Conservation (phyloP, 805 yeast genomes). For the Cyberlindnera bimundalis region DNA sequence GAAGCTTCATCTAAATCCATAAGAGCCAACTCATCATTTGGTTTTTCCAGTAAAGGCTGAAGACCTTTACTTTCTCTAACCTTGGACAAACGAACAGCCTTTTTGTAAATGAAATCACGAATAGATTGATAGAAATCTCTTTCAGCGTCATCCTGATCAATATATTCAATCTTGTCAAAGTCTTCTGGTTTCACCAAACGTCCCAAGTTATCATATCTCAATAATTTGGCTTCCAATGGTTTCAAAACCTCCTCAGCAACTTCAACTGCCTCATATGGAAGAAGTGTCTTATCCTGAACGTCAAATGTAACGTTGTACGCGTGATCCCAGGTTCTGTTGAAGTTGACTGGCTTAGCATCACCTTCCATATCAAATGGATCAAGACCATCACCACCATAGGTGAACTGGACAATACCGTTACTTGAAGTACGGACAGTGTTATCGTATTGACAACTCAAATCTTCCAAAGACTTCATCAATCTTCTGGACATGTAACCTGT, state of each 20-base stretch:
- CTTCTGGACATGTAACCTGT: constrained; percentile 99
- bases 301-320: constrained; percentile 70
- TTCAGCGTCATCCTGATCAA: constrained; percentile 86
- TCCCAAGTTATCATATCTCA: constrained; percentile 75
- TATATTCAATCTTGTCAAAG: constrained; percentile 51
- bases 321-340: constrained; percentile 92
- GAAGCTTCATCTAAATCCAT: constrained; percentile 37
- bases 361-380: constrained; percentile 99
- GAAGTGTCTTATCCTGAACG: constrained; percentile 48
- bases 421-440: constrained; percentile 92
- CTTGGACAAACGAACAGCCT: constrained; percentile 54
- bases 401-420: constrained; percentile 95
- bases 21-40: constrained; percentile 42
- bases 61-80: constrained; percentile 55
- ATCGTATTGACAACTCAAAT: constrained; percentile 89
- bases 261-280: constrained; percentile 66
- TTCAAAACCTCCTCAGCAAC: constrained; percentile 51
- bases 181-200: constrained; percentile 42
- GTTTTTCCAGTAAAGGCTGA: constrained; percentile 40
- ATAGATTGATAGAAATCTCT: constrained; percentile 79
- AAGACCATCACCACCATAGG: constrained; percentile 97
- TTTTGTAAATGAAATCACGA: constrained; percentile 54
- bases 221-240: constrained; percentile 58
- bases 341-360: constrained; percentile 94
- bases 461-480: constrained; percentile 96